A percentile compares a stretch with the other conserved stretches of the same genome.
Evolutionary conservation across 129 eudicot genomes (phyloP).

Genomic region (Arctium lappa): DNA sequence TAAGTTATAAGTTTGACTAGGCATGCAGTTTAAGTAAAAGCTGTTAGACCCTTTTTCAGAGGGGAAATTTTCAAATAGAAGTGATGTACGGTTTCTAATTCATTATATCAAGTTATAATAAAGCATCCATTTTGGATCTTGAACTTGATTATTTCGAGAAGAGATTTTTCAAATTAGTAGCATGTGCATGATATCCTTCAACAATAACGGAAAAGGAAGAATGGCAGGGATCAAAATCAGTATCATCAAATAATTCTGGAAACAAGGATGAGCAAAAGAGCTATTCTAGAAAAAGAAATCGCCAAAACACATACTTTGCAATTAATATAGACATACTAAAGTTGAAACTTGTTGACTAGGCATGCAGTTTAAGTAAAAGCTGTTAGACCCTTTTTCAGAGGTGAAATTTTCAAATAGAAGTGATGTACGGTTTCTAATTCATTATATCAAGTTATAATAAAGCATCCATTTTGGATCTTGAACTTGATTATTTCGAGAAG

Average conservation of each 20-base stretch:
- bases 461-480: not conserved
- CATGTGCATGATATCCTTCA: not conserved
- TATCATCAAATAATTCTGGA: not conserved
- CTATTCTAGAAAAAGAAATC: not conserved
- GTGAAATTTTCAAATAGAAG: not conserved
- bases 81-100: not conserved
- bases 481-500: not conserved
- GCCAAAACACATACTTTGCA: not conserved
- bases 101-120: not conserved
- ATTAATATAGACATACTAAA: not conserved
- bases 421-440: not conserved
- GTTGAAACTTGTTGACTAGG: not conserved
- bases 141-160: not conserved
- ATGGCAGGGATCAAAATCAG: not conserved
- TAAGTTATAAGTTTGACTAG: not conserved
- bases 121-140: not conserved
- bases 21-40: conserved; percentile 5
- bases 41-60: not conserved
- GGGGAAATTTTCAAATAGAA: not conserved
- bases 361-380: conserved; percentile 3
- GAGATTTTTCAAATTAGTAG: not conserved
- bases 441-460: not conserved
- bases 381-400: not conserved
- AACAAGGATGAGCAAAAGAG: not conserved
- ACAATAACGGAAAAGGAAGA: not conserved